phyloP scores from a whole-genome alignment of 2,329 filamentous ascomycete species.

The Drechslerella dactyloides region DNA sequence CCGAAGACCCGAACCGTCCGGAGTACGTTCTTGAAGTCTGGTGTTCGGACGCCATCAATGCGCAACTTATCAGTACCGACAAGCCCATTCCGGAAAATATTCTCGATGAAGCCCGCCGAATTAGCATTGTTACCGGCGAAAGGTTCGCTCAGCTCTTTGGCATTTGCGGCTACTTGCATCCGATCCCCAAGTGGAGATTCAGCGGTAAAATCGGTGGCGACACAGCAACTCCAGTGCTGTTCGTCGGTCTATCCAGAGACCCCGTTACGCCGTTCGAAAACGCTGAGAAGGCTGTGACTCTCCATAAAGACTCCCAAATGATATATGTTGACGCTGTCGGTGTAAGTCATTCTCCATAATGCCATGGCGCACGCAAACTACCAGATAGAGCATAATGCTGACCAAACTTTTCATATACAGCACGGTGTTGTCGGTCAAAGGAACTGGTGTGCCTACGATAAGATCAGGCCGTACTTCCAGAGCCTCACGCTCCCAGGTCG shows the following conservation, averaged over 20 bases:
- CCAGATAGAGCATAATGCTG: slow-evolving; percentile 5
- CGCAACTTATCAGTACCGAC: slow-evolving; percentile 11
- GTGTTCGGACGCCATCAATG: slow-evolving; percentile 26
- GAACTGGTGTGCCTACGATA: slow-evolving; percentile 40
- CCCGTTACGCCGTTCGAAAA: slow-evolving; percentile 42
- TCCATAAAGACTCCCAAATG: slow-evolving; percentile 33
- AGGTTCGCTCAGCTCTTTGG: slow-evolving; percentile 26
- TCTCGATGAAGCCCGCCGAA: slow-evolving; percentile 11
- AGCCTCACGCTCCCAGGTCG: slow-evolving; percentile 36
- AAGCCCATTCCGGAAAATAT: slow-evolving; percentile 18
- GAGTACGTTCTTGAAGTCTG: slow-evolving; percentile 32
- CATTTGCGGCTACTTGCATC: slow-evolving; percentile 24
- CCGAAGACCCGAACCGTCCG: slow-evolving; percentile 3
- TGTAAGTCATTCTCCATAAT: slow-evolving; percentile 20
- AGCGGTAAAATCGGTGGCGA: slow-evolving; percentile 27
- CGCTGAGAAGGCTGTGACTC: slow-evolving; percentile 19
- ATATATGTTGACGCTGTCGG: slow-evolving; percentile 42
- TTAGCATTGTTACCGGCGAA: slow-evolving; percentile 26
- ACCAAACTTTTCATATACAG: slow-evolving; percentile 13
- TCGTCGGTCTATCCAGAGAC: slow-evolving; percentile 30
- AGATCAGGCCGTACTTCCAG: slow-evolving; percentile 37
- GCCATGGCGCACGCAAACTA: not conserved
- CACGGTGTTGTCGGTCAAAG: slow-evolving; percentile 24
- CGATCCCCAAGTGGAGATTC: slow-evolving; percentile 36
- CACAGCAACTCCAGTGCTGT: slow-evolving; percentile 36